Evolutionary conservation across 1,284 basidiomycete species (phyloP).

Genomic region (Vanrija pseudolonga): DNA sequence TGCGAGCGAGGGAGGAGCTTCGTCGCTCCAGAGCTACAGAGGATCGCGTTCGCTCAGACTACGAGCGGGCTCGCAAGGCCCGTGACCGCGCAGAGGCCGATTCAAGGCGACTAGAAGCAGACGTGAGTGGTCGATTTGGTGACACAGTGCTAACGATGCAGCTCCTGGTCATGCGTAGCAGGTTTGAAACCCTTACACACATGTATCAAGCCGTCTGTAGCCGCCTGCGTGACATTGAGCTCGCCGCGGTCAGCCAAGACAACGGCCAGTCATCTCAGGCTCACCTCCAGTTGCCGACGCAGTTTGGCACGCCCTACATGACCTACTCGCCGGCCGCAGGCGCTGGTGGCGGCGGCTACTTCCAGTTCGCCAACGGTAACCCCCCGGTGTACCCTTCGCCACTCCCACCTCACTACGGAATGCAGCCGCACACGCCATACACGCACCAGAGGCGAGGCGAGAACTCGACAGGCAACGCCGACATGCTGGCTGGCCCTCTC

Average conservation of each 20-base stretch:
- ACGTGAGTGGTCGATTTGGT: constrained; percentile 23
- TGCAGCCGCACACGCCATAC: no score
- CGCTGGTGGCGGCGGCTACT: background rate
- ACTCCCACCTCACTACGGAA: background rate
- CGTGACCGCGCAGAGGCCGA: constrained; percentile 24
- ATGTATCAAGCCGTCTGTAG: constrained; percentile 16
- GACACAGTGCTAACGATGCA: constrained; percentile 1
- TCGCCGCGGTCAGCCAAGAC: background rate
- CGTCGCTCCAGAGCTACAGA: constrained; percentile 23
- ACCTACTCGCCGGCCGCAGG: background rate
- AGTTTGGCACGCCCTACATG: background rate
- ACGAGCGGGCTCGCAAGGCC: constrained; percentile 26
- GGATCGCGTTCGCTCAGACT: constrained; percentile 29
- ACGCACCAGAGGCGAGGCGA: no score
- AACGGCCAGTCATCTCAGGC: background rate
- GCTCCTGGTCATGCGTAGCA: constrained; percentile 13
- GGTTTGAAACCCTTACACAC: constrained; percentile 19
- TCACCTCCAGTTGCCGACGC: background rate
- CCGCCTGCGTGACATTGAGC: constrained; percentile 13
- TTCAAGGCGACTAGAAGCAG: constrained; percentile 29
- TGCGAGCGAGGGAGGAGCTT: constrained; percentile 29
- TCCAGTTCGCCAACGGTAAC: background rate
- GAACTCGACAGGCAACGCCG: background rate
- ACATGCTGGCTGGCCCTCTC: constrained; percentile 33
- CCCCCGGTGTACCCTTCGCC: constrained; percentile 3